Conservation (phyloP, 2,329 filamentous ascomycete genomes). For the Paraphoma sp. region DNA sequence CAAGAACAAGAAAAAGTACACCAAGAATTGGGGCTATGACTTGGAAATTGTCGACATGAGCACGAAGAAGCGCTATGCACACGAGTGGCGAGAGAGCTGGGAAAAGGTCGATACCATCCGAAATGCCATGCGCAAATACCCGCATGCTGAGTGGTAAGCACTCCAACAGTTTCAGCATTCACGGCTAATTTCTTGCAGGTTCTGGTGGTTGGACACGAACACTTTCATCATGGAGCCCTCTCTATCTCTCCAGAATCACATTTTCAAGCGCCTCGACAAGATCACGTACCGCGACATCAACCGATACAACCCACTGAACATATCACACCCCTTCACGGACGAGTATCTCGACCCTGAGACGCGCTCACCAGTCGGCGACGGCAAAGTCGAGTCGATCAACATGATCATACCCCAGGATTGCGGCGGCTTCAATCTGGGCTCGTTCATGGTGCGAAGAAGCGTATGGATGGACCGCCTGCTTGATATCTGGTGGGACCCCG, state of each 20-base stretch:
- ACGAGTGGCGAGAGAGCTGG: slow-evolving; percentile 99
- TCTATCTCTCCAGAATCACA: slow-evolving; percentile 86
- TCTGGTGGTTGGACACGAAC: slow-evolving; percentile 99
- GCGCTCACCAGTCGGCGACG: slow-evolving; percentile 77
- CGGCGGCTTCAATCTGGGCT: slow-evolving; percentile 93
- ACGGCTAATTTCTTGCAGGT: slow-evolving; percentile 66
- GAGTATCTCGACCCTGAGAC: slow-evolving; percentile 78
- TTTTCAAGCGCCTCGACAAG: slow-evolving; percentile 79
- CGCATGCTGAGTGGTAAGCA: slow-evolving; percentile 90
- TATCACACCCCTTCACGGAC: slow-evolving; percentile 79
- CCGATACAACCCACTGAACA: slow-evolving; percentile 92
- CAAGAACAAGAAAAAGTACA: slow-evolving; percentile 92
- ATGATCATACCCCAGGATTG: slow-evolving; percentile 93
- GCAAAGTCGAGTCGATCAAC: slow-evolving; percentile 79
- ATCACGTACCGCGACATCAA: slow-evolving; percentile 95
- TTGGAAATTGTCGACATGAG: slow-evolving; percentile 98
- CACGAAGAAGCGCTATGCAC: slow-evolving; percentile 97
- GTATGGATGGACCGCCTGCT: slow-evolving; percentile 89
- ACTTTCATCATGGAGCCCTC: slow-evolving; percentile 97
- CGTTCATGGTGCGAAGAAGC: slow-evolving; percentile 87
- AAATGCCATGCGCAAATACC: slow-evolving; percentile 89
- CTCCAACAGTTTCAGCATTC: neutral
- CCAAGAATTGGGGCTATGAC: slow-evolving; percentile 88
- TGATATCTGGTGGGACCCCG: slow-evolving; percentile 98
- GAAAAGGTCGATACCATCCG: slow-evolving; percentile 97